Base-by-base conservation (phyloP, 805 yeast species). In the Metschnikowia drakensbergensis region DNA sequence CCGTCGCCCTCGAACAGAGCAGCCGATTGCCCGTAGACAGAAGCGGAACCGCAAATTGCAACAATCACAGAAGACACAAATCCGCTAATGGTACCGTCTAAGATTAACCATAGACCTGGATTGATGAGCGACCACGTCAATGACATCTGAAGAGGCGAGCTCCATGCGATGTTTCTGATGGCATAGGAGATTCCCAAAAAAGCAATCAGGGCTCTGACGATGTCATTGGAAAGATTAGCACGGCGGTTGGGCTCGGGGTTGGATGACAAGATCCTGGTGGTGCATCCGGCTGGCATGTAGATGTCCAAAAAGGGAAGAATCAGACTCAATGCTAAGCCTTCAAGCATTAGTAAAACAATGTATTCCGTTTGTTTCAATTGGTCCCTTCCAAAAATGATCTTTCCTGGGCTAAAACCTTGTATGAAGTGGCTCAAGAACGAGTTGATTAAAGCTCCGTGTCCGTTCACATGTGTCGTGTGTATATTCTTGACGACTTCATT, bases 181-280 rank as follows among this genome's bases (percentile, higher is more conserved):
- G 88, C 89, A 58, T 82, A 86, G 4, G 83, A 75, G 32, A 86
- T 77, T 3, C 95, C 95, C 37, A 86, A 66, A 57, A 85, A 76
- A 3, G 88, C 84, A 48, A 84, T 78, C 40, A 72, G 64, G 22
- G 82, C 65, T 31, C 78, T 58, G 22, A 73, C 46, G 8, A 67
- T 58, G 52, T 73, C 77, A 54, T 65, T 71, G 43, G 65, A 50
- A 40, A 71, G 52, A 46, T 64, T 67, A 28, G 66, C 55, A 40
- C 65, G 58, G 36, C 58, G 54, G 30, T 58, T 53, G 9, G 71
- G 71, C 46, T 66, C 58, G 3, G 76, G 76, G 52, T 71, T 71
- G 5, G 75, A 70, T 13, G 71, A 61, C 47, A 72, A 61, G 35
- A 72, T 54, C 30, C 77, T 55, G 38, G 54, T 61, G 11, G 68